A percentile compares a stretch with the other conserved stretches of the same genome.
These are phyloP conservation scores for Lyophyllum semitale DNA, from an alignment of 768 basidiomycete species.

Conservation along the genomic window DNA sequence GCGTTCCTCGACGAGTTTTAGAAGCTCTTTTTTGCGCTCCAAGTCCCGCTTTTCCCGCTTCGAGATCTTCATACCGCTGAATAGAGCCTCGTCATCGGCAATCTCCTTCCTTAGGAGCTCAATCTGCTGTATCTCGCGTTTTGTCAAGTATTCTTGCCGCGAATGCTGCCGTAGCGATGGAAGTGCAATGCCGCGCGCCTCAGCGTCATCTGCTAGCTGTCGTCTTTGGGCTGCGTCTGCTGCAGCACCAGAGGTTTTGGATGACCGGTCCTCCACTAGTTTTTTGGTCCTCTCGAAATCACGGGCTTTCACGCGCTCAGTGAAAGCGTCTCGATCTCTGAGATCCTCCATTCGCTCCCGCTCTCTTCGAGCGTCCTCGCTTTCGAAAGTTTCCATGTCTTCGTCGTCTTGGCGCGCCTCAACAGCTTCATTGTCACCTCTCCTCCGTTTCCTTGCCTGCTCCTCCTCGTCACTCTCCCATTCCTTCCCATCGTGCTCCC, in stretches of 20 bases:
- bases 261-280: slow-evolving; percentile 89
- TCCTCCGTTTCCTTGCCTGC: slow-evolving; percentile 63
- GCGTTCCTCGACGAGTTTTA: slow-evolving; percentile 91
- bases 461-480: slow-evolving; percentile 95
- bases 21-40: slow-evolving; percentile 88
- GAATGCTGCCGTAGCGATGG: slow-evolving; percentile 85
- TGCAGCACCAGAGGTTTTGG: slow-evolving; percentile 69
- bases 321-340: slow-evolving; percentile 90
- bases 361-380: slow-evolving; percentile 70
- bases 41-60: slow-evolving; percentile 80
- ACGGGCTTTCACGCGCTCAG: slow-evolving; percentile 79
- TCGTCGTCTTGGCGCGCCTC: slow-evolving; percentile 38
- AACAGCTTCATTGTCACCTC: slow-evolving; percentile 43
- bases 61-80: slow-evolving; percentile 88
- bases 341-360: slow-evolving; percentile 77
- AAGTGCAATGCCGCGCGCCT: slow-evolving; percentile 53
- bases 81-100: slow-evolving; percentile 89
- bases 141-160: slow-evolving; percentile 93
- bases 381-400: slow-evolving; percentile 58
- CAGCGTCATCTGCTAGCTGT: slow-evolving; percentile 77
- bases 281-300: slow-evolving; percentile 89
- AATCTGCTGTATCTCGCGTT: slow-evolving; percentile 94
- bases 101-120: slow-evolving; percentile 93
- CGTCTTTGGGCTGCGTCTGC: slow-evolving; percentile 83
- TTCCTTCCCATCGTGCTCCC: slow-evolving; percentile 78